Conservation (phyloP, 441 rosid genomes). For the Manihot esculenta region DNA sequence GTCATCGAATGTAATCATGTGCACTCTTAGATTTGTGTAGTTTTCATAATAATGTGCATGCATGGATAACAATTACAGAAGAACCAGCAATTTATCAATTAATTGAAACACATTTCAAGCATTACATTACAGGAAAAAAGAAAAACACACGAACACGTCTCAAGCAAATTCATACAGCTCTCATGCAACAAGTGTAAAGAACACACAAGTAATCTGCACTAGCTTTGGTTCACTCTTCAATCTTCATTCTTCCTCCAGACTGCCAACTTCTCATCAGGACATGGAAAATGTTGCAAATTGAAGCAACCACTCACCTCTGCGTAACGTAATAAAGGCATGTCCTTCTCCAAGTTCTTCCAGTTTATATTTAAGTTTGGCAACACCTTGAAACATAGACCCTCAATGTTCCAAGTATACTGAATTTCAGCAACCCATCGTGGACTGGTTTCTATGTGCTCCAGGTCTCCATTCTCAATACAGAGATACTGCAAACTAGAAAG, state of each 20-base stretch:
- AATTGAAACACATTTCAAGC: too few species aligned
- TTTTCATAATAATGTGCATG: too few species aligned
- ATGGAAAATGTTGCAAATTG: slow-evolving; percentile 8
- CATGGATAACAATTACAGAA: too few species aligned
- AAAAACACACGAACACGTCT: too few species aligned
- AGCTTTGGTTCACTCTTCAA: neutral
- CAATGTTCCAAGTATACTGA: neutral
- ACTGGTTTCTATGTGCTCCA: neutral
- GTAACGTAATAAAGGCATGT: slow-evolving; percentile 12
- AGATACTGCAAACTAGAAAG: slow-evolving; percentile 14
- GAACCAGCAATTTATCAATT: too few species aligned
- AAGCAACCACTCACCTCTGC: slow-evolving; percentile 16
- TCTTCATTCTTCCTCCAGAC: slow-evolving; percentile 15
- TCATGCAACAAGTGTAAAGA: too few species aligned
- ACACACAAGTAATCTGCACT: neutral
- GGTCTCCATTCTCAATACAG: slow-evolving; percentile 9
- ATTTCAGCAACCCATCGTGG: neutral
- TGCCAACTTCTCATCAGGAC: neutral
- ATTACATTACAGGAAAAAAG: too few species aligned
- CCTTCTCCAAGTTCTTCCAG: slow-evolving; percentile 8
- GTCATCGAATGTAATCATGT: too few species aligned
- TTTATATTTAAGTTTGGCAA: slow-evolving; percentile 2
- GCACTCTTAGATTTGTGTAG: too few species aligned
- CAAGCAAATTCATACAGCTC: too few species aligned
- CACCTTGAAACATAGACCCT: slow-evolving; percentile 15